These are phyloP conservation scores for Jaapia argillacea DNA, from an alignment of 768 basidiomycete genomes.

Conservation along the genomic window DNA sequence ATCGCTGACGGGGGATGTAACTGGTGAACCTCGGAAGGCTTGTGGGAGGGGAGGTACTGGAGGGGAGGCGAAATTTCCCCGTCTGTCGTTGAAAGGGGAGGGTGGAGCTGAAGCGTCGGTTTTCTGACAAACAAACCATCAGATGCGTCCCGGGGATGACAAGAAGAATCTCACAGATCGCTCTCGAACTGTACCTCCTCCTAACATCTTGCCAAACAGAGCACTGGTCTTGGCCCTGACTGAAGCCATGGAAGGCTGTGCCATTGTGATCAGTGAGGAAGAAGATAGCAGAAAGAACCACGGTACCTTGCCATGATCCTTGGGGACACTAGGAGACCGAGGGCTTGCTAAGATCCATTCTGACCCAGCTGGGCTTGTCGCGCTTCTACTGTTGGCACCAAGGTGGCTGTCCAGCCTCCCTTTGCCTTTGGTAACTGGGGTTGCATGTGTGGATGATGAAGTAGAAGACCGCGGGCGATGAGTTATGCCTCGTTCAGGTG, in stretches of 20 bases:
- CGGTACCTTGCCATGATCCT: slow-evolving; percentile 22
- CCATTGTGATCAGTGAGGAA: slow-evolving; percentile 4
- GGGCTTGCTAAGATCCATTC: slow-evolving; percentile 44
- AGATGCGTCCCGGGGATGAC: slow-evolving; percentile 4
- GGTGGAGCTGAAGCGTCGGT: slow-evolving; percentile 16
- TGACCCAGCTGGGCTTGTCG: slow-evolving; percentile 24
- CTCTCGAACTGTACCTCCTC: slow-evolving; percentile 46
- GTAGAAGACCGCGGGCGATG: slow-evolving; percentile 7
- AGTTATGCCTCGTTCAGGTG: slow-evolving; percentile 8
- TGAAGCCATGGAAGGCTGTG: slow-evolving; percentile 45
- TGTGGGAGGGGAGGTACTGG: slow-evolving; percentile 19
- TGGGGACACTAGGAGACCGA: slow-evolving; percentile 29
- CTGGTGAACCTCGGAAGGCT: slow-evolving; percentile 1
- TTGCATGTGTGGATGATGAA: slow-evolving; percentile 5
- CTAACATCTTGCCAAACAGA: slow-evolving; percentile 72
- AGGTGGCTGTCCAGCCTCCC: slow-evolving; percentile 2
- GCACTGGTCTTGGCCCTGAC: slow-evolving; percentile 75
- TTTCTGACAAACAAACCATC: not conserved
- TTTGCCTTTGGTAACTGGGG: slow-evolving; percentile 13
- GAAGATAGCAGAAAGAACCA: slow-evolving; percentile 1
- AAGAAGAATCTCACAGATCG: slow-evolving; percentile 46
- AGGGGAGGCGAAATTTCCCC: slow-evolving; percentile 6
- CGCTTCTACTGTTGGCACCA: slow-evolving; percentile 10
- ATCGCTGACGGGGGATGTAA: slow-evolving; percentile 35
- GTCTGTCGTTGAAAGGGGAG: slow-evolving; percentile 22